Base-by-base conservation (phyloP, 768 basidiomycete genomes). In the Leucocoprinus sp. region DNA sequence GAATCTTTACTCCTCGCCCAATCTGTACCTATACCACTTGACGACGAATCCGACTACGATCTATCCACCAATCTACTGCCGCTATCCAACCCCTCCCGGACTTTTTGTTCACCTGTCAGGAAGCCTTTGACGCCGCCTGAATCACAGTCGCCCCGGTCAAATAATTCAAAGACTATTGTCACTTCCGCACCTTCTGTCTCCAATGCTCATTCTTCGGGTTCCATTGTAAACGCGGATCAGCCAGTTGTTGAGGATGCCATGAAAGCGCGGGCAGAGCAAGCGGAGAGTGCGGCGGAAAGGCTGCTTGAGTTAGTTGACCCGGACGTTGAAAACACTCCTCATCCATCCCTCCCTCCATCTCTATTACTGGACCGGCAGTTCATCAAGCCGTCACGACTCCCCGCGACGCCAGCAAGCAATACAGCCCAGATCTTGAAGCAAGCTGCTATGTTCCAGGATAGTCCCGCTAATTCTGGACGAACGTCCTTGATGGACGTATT, bases 271-370 rank as follows among this genome's bases (percentile, higher is more conserved):
- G 93, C 93, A 1, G 87, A 88, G 54, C 93, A 96, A 59, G 93
- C 93, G 0, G 89, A 93, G 59, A 92, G 89, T 57, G 88, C 92
- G 6, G 93, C 93, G 0, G 84, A 90, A 59, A 76, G 89, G 39
- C 64, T 97, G 21, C 60, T 95, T 29, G 93, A 96, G 60, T 72
- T 95, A 12, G 84, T 88, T 9, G 87, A 91, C 79, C 39, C 46
- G 1, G 46, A 48, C 15, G 14, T 24, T 12, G 46, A 48, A 39
- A 19, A 18, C 5, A 44, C 44, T 24, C 70, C 65, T 35, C 68
- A 75, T 49, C 75, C 77, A 17, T 64, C 71, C 8, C 69, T 83
- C 9, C 80, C 81, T 1, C 58, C 67, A 9, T 76, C 80, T 0
- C 58, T 86, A 6, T 36, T 42, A 21, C 29, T 57, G 78, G 33